phyloP scores from a whole-genome alignment of 805 yeast genomes.

The Metschnikowia lunata region DNA sequence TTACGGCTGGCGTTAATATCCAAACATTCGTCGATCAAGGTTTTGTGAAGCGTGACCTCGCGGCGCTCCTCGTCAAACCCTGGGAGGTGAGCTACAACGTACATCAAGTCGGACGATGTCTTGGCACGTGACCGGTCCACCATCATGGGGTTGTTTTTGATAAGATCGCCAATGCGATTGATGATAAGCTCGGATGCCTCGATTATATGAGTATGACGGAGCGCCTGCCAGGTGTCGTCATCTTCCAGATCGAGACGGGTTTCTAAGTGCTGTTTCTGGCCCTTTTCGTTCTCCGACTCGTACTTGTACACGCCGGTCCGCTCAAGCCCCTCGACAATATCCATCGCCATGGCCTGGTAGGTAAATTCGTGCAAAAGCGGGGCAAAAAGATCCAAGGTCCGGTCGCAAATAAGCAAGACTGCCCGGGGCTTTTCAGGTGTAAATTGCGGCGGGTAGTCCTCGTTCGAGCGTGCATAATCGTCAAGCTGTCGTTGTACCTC shows the following conservation, averaged over 20 bases:
- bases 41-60: conserved; percentile 55
- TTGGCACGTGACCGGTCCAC: conserved; percentile 63
- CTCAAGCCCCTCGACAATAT: conserved; percentile 47
- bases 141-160: conserved; percentile 69
- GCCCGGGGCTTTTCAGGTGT: conserved; percentile 60
- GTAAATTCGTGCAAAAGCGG: conserved; percentile 87
- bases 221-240: conserved; percentile 68
- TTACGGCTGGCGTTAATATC: conserved; percentile 52
- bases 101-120: conserved; percentile 65
- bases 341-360: conserved; percentile 90
- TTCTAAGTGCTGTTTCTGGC: conserved; percentile 27
- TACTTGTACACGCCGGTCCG: conserved; percentile 46
- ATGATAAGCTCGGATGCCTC: conserved; percentile 64
- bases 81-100: conserved; percentile 65
- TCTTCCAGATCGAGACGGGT: conserved; percentile 51
- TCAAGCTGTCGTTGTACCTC: conserved; percentile 70
- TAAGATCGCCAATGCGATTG: conserved; percentile 57
- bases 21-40: conserved; percentile 62
- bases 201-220: conserved; percentile 71
- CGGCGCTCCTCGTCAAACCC: conserved; percentile 66
- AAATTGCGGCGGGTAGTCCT: conserved; percentile 57
- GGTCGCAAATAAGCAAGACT: conserved; percentile 70
- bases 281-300: conserved; percentile 50
- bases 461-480: conserved; percentile 64
- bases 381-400: conserved; percentile 77